Percentiles rank a stretch among this genome's conserved stretches.
These are phyloP conservation scores for Cercospora sp. DNA, from an alignment of 2,329 filamentous ascomycete species.

Conservation along the genomic window DNA sequence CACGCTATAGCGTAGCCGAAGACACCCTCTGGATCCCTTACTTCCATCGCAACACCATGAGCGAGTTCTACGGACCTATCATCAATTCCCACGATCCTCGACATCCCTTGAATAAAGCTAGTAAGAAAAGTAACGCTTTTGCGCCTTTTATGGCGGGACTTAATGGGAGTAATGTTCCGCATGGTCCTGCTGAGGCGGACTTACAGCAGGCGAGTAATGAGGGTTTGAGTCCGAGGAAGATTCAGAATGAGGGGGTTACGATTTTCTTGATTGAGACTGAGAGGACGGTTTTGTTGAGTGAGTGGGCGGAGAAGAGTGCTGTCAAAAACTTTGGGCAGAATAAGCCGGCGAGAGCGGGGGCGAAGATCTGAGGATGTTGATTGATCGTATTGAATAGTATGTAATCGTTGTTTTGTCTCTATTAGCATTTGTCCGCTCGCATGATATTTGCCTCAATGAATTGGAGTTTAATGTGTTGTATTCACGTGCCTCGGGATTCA, in stretches of 20 bases:
- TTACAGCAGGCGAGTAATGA: conserved; percentile 17
- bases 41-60: conserved; percentile 67
- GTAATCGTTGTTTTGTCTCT: neutral
- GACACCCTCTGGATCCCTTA: conserved; percentile 71
- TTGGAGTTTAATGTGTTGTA: too few relatives aligned
- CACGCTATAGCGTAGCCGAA: conserved; percentile 66
- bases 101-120: conserved; percentile 26
- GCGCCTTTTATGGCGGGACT: conserved; percentile 20
- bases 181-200: conserved; percentile 19
- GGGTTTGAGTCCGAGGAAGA: conserved; percentile 19
- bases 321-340: conserved; percentile 11
- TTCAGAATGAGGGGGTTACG: conserved; percentile 16
- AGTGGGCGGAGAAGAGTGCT: conserved; percentile 19
- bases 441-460: neutral
- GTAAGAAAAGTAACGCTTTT: conserved; percentile 9
- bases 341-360: neutral
- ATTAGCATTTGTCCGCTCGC: conserved; percentile 5
- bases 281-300: conserved; percentile 19
- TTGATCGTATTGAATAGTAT: neutral
- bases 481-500: neutral
- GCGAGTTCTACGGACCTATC: conserved; percentile 62
- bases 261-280: conserved; percentile 24
- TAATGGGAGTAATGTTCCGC: conserved; percentile 19
- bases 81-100: conserved; percentile 57
- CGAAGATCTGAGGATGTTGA: neutral